These are phyloP conservation scores for Helicostylum pulchrum DNA, from an alignment of 192 early-diverging fungal genomes.

Conservation along the genomic window DNA sequence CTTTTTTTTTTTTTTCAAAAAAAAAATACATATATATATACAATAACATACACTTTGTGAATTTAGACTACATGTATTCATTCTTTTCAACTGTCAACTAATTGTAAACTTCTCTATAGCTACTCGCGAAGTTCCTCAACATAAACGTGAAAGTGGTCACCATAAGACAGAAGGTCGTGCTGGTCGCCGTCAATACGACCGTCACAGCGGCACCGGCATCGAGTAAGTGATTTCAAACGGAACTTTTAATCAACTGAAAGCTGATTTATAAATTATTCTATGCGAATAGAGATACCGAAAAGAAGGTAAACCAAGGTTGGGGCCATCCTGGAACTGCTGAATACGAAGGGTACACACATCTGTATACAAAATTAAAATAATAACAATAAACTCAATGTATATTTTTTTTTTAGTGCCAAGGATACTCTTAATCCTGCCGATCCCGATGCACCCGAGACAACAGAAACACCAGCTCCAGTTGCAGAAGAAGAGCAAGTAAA, in stretches of 20 bases:
- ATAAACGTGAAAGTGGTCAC: neutral
- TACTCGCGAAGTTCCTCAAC: constrained; percentile 43
- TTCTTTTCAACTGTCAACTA: neutral
- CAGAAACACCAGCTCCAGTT: constrained; percentile 42
- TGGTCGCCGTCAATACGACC: constrained; percentile 73
- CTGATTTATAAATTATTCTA: too few relatives aligned
- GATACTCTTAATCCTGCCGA: constrained; percentile 28
- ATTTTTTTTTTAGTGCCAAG: constrained; percentile 1
- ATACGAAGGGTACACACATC: constrained; percentile 35
- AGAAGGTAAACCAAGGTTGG: constrained; percentile 91
- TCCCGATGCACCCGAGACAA: constrained; percentile 31
- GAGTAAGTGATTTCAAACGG: constrained; percentile 25
- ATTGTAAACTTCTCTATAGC: constrained; percentile 36
- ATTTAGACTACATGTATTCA: neutral
- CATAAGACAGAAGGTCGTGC: constrained; percentile 7
- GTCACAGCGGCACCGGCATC: constrained; percentile 76
- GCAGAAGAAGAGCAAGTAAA: constrained; percentile 80
- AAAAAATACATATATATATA: neutral
- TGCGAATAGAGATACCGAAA: constrained; percentile 66
- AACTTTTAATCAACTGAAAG: neutral
- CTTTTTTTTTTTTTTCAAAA: neutral
- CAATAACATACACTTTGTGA: too few relatives aligned
- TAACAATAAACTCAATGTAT: neutral
- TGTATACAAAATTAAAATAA: neutral
- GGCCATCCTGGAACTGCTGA: constrained; percentile 64